These are phyloP conservation scores for Globisporangium middletonii DNA, from an alignment of 352 stramenopile species.

Conservation along the genomic window DNA sequence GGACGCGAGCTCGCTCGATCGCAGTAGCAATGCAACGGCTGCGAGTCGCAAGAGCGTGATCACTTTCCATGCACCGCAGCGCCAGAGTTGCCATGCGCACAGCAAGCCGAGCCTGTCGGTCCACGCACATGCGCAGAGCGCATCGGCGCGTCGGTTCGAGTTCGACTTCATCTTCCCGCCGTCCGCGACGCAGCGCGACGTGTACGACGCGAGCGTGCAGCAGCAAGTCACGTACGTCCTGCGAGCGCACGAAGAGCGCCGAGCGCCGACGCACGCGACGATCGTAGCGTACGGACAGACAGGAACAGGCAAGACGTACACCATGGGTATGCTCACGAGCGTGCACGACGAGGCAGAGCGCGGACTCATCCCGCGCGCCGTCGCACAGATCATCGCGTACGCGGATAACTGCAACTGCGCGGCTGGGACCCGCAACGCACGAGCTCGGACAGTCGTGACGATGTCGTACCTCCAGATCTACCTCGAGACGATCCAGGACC, in stretches of 20 bases:
- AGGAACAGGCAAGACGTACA: conserved; percentile 73
- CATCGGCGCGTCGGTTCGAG: conserved; percentile 38
- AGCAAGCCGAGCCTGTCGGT: conserved; percentile 17
- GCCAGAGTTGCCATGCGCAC: conserved; percentile 7
- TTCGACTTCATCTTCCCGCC: conserved; percentile 64
- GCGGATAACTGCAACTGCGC: conserved; percentile 14
- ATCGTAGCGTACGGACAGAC: conserved; percentile 70
- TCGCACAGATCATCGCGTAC: conserved; percentile 44
- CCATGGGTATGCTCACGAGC: conserved; percentile 61
- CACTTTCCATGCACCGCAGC: neutral
- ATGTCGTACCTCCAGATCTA: conserved; percentile 78
- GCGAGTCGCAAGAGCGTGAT: neutral
- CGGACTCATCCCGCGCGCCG: conserved; percentile 59
- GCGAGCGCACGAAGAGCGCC: conserved; percentile 12
- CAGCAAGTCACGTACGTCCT: conserved; percentile 40
- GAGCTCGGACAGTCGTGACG: conserved; percentile 14
- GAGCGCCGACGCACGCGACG: conserved; percentile 28
- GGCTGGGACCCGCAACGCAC: neutral
- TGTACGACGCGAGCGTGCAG: conserved; percentile 40
- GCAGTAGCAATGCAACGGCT: neutral
- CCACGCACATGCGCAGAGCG: conserved; percentile 13
- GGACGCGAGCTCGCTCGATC: neutral
- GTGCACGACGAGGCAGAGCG: conserved; percentile 23
- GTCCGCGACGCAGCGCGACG: conserved; percentile 35
- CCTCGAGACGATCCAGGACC: conserved; percentile 65